phyloP scores from a whole-genome alignment of 176 grass and related monocot genomes.

The Oryza officinalis region DNA sequence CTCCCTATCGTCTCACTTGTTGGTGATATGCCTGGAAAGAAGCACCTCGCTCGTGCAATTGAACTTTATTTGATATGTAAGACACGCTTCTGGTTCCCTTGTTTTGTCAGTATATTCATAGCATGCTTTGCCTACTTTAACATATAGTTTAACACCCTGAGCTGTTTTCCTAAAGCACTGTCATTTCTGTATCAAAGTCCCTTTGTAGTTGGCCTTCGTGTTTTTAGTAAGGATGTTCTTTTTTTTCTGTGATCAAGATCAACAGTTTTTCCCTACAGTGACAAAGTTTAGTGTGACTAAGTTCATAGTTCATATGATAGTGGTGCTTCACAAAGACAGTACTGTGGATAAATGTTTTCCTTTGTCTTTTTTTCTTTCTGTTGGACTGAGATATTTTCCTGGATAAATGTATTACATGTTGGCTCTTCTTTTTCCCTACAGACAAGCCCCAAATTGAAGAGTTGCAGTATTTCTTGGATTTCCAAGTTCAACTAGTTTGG shows the following conservation, averaged over 20 bases:
- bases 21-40: slow-evolving; percentile 65
- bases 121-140: neutral
- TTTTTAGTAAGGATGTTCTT: neutral
- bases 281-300: slow-evolving; percentile 1
- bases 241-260: neutral
- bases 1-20: slow-evolving; percentile 84
- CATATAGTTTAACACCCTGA: neutral
- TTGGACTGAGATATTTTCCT: neutral
- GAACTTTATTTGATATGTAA: slow-evolving; percentile 94
- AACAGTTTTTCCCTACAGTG: neutral
- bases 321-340: neutral
- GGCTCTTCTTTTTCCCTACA: slow-evolving; percentile 48
- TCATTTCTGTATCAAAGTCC: neutral
- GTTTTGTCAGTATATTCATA: slow-evolving; percentile 16
- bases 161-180: neutral
- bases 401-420: slow-evolving; percentile 14
- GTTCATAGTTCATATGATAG: neutral
- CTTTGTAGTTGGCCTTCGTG: neutral
- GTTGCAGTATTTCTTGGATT: slow-evolving; percentile 97
- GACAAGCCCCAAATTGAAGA: slow-evolving; percentile 97
- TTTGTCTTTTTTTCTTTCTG: slow-evolving; percentile 16
- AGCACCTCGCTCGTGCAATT: slow-evolving; percentile 81
- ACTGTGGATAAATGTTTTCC: neutral
- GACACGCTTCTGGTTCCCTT: slow-evolving; percentile 34
- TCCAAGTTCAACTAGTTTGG: slow-evolving; percentile 85